A percentile compares a stretch with the other conserved stretches of the same genome.
Conservation (phyloP, 345 rosid genomes). For the Stellera chamaejasme region DNA sequence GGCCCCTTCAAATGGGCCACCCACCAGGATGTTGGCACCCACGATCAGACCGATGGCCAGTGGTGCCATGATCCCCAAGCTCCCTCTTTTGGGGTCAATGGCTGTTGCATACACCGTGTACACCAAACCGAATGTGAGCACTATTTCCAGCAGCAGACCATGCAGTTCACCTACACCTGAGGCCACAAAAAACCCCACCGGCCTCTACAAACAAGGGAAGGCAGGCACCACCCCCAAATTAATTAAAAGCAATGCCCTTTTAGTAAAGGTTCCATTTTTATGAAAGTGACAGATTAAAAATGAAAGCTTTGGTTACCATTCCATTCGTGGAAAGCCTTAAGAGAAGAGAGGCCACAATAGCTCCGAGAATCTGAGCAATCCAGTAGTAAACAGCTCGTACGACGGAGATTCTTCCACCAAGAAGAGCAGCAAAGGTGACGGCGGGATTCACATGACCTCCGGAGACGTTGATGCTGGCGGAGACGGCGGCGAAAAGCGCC, state of each 20-base stretch:
- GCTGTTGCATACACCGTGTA: slow-evolving; percentile 95
- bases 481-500: slow-evolving; percentile 47
- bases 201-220: slow-evolving; percentile 23
- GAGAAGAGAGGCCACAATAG: slow-evolving; percentile 51
- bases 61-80: slow-evolving; percentile 62
- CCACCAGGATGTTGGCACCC: slow-evolving; percentile 84
- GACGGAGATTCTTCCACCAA: slow-evolving; percentile 59
- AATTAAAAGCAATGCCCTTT: no score
- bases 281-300: no score
- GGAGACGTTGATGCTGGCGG: slow-evolving; percentile 53
- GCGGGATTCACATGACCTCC: slow-evolving; percentile 86
- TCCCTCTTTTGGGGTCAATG: slow-evolving; percentile 75
- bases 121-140: slow-evolving; percentile 87
- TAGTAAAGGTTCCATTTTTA: no score
- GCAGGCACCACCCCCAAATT: no score
- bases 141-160: slow-evolving; percentile 81
- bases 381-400: slow-evolving; percentile 56
- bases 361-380: slow-evolving; percentile 72
- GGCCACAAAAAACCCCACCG: slow-evolving; percentile 52
- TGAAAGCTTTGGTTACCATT: slow-evolving; percentile 29
- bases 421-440: slow-evolving; percentile 54
- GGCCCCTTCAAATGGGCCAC: slow-evolving; percentile 85
- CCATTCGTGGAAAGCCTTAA: slow-evolving; percentile 56
- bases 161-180: slow-evolving; percentile 65
- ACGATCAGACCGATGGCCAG: slow-evolving; percentile 87